Percentiles rank a stretch among this genome's conserved stretches.
Evolutionary conservation across 176 grass and related monocot genomes (phyloP).

Genomic region (Aechmea fasciata): DNA sequence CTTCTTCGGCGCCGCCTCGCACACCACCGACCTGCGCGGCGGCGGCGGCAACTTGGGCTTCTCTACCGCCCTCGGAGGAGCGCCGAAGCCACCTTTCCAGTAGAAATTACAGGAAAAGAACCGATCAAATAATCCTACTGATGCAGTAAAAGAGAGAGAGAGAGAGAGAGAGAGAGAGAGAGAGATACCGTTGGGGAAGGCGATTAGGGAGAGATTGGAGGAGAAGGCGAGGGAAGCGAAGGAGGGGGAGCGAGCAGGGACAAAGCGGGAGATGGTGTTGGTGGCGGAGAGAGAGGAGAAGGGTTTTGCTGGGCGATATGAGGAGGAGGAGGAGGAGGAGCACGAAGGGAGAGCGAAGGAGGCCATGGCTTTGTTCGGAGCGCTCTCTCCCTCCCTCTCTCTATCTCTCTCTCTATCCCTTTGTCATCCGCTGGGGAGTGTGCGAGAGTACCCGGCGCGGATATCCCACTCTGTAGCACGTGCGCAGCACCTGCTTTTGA

Average conservation of each 20-base stretch:
- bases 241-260: not conserved
- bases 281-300: constrained; percentile 16
- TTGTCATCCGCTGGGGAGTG: constrained; percentile 7
- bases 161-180: not conserved
- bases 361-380: constrained; percentile 13
- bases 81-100: constrained; percentile 7
- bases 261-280: not conserved
- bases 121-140: not conserved
- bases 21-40: constrained; percentile 24
- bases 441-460: not conserved
- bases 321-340: constrained; percentile 4
- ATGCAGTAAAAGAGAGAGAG: not conserved
- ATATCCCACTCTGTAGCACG: too few relatives aligned
- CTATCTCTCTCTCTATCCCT: constrained; percentile 16
- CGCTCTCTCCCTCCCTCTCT: not conserved
- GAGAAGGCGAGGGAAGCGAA: constrained; percentile 7
- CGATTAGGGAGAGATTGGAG: constrained; percentile 16
- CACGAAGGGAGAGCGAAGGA: constrained; percentile 13
- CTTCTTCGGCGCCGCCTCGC: constrained; percentile 36
- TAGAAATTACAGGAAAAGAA: constrained; percentile 3
- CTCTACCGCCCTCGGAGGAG: constrained; percentile 1
- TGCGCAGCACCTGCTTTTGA: too few relatives aligned
- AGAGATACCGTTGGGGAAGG: constrained; percentile 11
- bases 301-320: constrained; percentile 14
- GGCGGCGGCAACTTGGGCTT: constrained; percentile 2